Conservation (phyloP, 768 basidiomycete species). For the Psilocybe cyanescens region DNA sequence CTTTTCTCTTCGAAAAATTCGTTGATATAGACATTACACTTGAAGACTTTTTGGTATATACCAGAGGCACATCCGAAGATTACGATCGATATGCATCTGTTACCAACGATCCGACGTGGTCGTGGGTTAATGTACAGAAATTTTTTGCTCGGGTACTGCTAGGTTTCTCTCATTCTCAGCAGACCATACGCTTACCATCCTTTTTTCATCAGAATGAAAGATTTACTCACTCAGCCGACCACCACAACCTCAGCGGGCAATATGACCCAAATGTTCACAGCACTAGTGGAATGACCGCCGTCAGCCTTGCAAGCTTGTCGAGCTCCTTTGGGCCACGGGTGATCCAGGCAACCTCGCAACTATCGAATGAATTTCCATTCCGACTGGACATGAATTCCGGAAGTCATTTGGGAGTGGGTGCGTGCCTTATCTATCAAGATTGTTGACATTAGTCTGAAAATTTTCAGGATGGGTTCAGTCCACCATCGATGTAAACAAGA, state of each 20-base stretch:
- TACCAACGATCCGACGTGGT: constrained; percentile 22
- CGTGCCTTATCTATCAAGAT: background rate
- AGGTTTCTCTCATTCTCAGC: background rate
- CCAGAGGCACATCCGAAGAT: constrained; percentile 39
- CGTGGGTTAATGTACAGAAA: constrained; percentile 20
- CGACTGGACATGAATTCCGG: constrained; percentile 26
- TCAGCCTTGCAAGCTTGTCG: constrained; percentile 14
- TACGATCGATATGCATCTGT: constrained; percentile 53
- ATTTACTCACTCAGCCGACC: constrained; percentile 15
- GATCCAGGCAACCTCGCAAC: constrained; percentile 24
- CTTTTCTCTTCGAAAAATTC: background rate
- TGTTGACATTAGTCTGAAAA: no score
- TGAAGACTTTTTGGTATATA: constrained; percentile 17
- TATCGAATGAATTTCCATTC: constrained; percentile 35
- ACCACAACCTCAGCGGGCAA: constrained; percentile 20
- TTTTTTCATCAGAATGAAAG: constrained; percentile 3
- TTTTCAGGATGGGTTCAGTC: constrained; percentile 18
- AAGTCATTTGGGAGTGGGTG: constrained; percentile 20
- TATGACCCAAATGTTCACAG: constrained; percentile 21
- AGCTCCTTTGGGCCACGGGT: constrained; percentile 21
- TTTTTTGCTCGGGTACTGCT: background rate
- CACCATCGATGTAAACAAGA: constrained; percentile 11
- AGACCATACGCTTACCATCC: no score
- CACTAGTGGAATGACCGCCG: constrained; percentile 14
- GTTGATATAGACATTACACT: background rate